Evolutionary conservation across 75 land plant species (phyloP), one percentile per base, ranked within the genome.

Genomic region (Adiantum capillusveneris): DNA sequence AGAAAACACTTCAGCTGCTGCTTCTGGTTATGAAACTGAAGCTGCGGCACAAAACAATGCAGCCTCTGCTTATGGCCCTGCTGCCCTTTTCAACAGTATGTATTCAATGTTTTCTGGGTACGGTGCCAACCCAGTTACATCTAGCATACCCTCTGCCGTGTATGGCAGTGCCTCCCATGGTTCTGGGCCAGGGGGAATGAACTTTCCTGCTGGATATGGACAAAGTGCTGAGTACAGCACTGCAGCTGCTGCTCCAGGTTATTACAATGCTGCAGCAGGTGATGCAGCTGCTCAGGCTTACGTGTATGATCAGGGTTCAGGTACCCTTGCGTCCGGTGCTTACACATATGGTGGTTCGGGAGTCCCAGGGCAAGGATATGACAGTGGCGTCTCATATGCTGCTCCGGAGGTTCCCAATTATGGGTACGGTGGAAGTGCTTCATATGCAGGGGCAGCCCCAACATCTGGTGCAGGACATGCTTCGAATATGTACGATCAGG

Each of bases 371-470:
- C 21, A 17, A 6, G 49, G 49, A 17, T 46, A 46, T 20, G 21
- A 20, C 14, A n/a, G 21, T 46, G 21, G 49, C 2, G 14, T 2
- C 17, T 6, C 21, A 17, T 46, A 46, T 20, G n/a, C 17, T 46
- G 49, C 6, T 46, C 49, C 49, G 14, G 5, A 46, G 5, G 49
- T 20, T 1, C 49, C 49, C 6, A 46, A 20, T 20, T 17, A 5
- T 64, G 91, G 84, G 39, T 90, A 90, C 75, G 96, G 96, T 60
- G 85, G 91, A 17, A 87, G 84, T 64, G 80, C 80, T 77, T 80
- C 87, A 55, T 86, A 86, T 46, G 89, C 79, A 46, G 80, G 70
- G 56, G 80, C 78, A 34, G 64, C 68, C 6, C 31, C 83, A 66
- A 61, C 29, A 27, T 62, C 29, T 24, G 29, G 17, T 48, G 64